These are phyloP conservation scores for Sextonia rubra DNA, from an alignment of 164 flowering plant species.

Conservation along the genomic window DNA sequence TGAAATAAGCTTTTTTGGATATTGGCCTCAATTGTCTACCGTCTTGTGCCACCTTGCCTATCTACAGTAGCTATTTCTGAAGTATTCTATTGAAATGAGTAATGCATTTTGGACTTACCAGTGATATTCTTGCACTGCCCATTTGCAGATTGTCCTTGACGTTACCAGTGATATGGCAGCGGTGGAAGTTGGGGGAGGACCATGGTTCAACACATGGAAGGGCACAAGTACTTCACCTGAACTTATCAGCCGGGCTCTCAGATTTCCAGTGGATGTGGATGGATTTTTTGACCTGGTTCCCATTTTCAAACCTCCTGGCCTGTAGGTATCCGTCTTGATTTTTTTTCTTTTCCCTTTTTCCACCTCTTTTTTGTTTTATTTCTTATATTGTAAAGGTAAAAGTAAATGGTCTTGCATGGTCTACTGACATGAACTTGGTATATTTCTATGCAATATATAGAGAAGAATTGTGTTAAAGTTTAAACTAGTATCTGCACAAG, in stretches of 20 bases:
- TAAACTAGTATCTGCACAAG: too few species aligned
- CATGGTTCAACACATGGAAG: conserved; percentile 91
- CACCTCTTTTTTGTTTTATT: too few species aligned
- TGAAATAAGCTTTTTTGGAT: background rate
- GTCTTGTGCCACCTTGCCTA: background rate
- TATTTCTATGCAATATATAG: too few species aligned
- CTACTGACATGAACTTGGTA: too few species aligned
- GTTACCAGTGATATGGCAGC: conserved; percentile 92
- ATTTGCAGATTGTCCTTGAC: conserved; percentile 61
- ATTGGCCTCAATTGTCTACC: background rate
- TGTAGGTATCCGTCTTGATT: conserved; percentile 24
- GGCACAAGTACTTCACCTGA: conserved; percentile 63
- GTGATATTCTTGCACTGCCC: background rate
- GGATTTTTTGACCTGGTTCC: conserved; percentile 52
- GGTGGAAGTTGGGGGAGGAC: conserved; percentile 93
- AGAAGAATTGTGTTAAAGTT: too few species aligned
- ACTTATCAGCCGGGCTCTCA: conserved; percentile 49
- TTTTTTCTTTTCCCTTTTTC: too few species aligned
- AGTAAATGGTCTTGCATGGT: too few species aligned
- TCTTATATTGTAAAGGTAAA: too few species aligned
- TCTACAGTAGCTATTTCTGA: background rate
- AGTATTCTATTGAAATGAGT: background rate
- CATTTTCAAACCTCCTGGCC: conserved; percentile 77
- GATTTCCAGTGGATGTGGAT: conserved; percentile 64
- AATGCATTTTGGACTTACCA: background rate